Evolutionary conservation across 345 rosid genomes (phyloP).

Genomic region (Rubroshorea leprosula): DNA sequence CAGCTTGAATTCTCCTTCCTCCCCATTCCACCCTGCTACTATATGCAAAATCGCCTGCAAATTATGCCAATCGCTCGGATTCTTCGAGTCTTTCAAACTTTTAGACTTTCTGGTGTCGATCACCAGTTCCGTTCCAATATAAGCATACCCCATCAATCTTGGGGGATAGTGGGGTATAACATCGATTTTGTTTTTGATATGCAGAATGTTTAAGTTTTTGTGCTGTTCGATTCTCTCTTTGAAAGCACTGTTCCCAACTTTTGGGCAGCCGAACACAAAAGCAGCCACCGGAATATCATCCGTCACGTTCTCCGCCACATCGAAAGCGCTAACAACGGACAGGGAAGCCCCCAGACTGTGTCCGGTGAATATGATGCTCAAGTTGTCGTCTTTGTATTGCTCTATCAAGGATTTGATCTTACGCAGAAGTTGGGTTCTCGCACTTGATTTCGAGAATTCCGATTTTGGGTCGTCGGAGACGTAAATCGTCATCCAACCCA

Average conservation of each 20-base stretch:
- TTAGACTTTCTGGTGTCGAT: slow-evolving; percentile 77
- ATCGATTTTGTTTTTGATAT: slow-evolving; percentile 63
- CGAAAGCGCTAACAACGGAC: slow-evolving; percentile 60
- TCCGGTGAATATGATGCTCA: slow-evolving; percentile 57
- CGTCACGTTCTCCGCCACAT: slow-evolving; percentile 60
- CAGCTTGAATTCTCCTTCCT: slow-evolving; percentile 49
- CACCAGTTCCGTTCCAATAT: slow-evolving; percentile 40
- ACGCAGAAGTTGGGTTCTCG: slow-evolving; percentile 45
- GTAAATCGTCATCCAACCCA: slow-evolving; percentile 79
- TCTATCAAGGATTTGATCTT: slow-evolving; percentile 48
- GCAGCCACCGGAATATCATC: slow-evolving; percentile 66
- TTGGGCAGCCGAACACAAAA: slow-evolving; percentile 69
- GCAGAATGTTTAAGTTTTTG: slow-evolving; percentile 54
- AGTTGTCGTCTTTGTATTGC: slow-evolving; percentile 44
- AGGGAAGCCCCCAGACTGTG: slow-evolving; percentile 87
- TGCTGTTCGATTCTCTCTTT: slow-evolving; percentile 31
- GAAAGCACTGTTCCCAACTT: slow-evolving; percentile 69
- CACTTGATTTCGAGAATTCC: slow-evolving; percentile 49
- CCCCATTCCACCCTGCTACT: slow-evolving; percentile 85
- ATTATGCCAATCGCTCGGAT: slow-evolving; percentile 85
- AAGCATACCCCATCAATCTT: slow-evolving; percentile 44
- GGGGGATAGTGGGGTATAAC: slow-evolving; percentile 71
- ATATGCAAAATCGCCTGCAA: slow-evolving; percentile 78
- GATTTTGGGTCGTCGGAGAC: slow-evolving; percentile 58
- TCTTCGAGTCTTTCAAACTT: slow-evolving; percentile 37